Base-by-base conservation (phyloP, 2,329 filamentous ascomycete species). In the Fusarium caatingaense region DNA sequence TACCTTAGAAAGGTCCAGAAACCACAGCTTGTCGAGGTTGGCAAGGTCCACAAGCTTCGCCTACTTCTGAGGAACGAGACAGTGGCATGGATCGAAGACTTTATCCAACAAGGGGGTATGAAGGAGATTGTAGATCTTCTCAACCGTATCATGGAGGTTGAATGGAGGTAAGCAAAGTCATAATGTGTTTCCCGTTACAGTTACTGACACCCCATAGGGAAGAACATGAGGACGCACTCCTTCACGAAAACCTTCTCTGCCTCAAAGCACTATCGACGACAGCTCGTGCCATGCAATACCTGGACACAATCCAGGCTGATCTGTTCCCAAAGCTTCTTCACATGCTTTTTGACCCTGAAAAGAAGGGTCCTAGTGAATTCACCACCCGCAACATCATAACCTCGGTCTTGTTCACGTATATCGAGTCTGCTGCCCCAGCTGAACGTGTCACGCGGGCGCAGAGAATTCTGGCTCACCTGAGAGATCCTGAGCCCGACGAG, bases 291-390 rank as follows among this genome's bases (percentile, higher is more conserved):
- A 85, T 98, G 74, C 88, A 92, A 71, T 92, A 95, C 76, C 87
- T 99, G 10, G 88, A 92, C 71, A 88, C 89, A 12, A 93, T 97
- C 60, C 93, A 97, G 72, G 84, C 85, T 8, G 91, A 91, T 0
- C 85, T 99, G 11, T 98, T 98, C 76, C 93, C 95, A 3, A 92
- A 93, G 27, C 83, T 99, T 48, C 82, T 98, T 48, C 88, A 88
- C 62, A 94, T 98, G 91, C 85, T 98, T 42, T 98, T 98, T 75
- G 94, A 98, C 75, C 93, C 97, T n/a, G 95, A 98, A 78, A 97
- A 94, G 83, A 98, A 98, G 79, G 96, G 96, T 0, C 96, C 96
- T 0, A 97, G 93, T 82, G 96, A 99, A 80, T 99, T 97, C 79
- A 96, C 92, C 7, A 98, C 96, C 15, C 91, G 96, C 58, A 92